Percentiles rank a stretch among this genome's conserved stretches.
These are phyloP conservation scores for Diplodia mutila DNA, from an alignment of 2,329 filamentous ascomycete species.

Conservation along the genomic window DNA sequence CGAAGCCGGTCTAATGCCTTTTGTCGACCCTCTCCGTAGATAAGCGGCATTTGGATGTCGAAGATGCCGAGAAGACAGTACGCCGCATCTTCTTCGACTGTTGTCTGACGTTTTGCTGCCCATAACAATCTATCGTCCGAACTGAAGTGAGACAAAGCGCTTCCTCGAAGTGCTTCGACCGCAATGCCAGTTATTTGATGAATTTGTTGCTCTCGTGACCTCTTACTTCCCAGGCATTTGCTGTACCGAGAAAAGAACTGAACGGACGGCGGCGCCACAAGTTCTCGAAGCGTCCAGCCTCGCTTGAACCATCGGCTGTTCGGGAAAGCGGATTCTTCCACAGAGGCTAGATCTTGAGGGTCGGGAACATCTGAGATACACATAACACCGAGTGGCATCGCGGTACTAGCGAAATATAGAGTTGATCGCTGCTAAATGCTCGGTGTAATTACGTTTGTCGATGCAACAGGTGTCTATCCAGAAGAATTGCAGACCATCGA, in stretches of 20 bases:
- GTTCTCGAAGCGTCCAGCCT: constrained; percentile 27
- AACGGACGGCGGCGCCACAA: constrained; percentile 17
- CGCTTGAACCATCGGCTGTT: constrained; percentile 20
- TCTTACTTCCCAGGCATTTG: neutral
- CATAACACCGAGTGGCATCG: constrained; percentile 27
- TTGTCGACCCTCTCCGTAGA: constrained; percentile 26
- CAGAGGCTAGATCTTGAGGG: neutral
- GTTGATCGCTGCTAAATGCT: constrained; percentile 30
- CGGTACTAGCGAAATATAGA: constrained; percentile 32
- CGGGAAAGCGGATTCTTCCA: neutral
- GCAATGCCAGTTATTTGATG: neutral
- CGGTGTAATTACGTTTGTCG: constrained; percentile 28
- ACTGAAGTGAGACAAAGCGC: neutral
- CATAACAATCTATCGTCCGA: constrained; percentile 21
- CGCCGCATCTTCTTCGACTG: constrained; percentile 12
- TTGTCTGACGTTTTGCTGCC: constrained; percentile 18
- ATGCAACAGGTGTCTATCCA: constrained; percentile 35
- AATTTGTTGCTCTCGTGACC: neutral
- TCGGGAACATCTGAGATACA: constrained; percentile 28
- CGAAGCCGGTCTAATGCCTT: constrained; percentile 27
- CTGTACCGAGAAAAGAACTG: constrained; percentile 21
- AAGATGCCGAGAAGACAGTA: constrained; percentile 26
- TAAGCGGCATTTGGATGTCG: constrained; percentile 24
- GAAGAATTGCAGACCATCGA: constrained; percentile 28
- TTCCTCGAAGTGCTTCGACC: neutral